phyloP scores from a whole-genome alignment of 1,284 basidiomycete species.

The Ceratobasidium sp. region DNA sequence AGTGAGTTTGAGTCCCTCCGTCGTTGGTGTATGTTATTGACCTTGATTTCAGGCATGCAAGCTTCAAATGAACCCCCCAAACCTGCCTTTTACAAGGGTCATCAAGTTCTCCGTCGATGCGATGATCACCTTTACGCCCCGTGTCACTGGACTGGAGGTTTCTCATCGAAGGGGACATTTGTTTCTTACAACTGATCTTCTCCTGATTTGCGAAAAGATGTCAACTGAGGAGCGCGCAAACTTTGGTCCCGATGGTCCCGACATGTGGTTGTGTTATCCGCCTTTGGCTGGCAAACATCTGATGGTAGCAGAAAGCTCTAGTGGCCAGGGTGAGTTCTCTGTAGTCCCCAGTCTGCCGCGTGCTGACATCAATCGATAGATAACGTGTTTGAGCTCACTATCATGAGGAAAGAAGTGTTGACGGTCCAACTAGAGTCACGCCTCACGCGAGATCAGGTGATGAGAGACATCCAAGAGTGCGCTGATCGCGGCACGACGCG shows the following conservation, averaged over 20 bases:
- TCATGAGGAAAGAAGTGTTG: slow-evolving; percentile 90
- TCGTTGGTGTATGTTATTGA: background rate
- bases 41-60: slow-evolving; percentile 72
- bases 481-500: slow-evolving; percentile 78
- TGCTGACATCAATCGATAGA: slow-evolving; percentile 54
- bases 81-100: slow-evolving; percentile 80
- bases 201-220: slow-evolving; percentile 88
- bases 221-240: slow-evolving; percentile 61
- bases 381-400: slow-evolving; percentile 74
- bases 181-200: slow-evolving; percentile 90
- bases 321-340: slow-evolving; percentile 49
- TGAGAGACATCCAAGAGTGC: slow-evolving; percentile 82
- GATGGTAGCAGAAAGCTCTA: slow-evolving; percentile 67
- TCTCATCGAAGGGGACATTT: slow-evolving; percentile 81
- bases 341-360: slow-evolving; percentile 1
- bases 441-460: slow-evolving; percentile 68
- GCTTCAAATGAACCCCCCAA: slow-evolving; percentile 86
- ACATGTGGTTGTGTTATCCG: slow-evolving; percentile 95
- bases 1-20: slow-evolving; percentile 56
- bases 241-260: slow-evolving; percentile 59
- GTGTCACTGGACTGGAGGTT: slow-evolving; percentile 73
- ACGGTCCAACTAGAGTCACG: slow-evolving; percentile 69
- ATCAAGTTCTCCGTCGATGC: slow-evolving; percentile 79
- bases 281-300: slow-evolving; percentile 95
- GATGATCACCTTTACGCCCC: slow-evolving; percentile 78